Evolutionary conservation across 192 early-diverging fungal genomes (phyloP), one percentile per base, ranked within the genome.

Genomic region (Chytriomyces hyalinus): DNA sequence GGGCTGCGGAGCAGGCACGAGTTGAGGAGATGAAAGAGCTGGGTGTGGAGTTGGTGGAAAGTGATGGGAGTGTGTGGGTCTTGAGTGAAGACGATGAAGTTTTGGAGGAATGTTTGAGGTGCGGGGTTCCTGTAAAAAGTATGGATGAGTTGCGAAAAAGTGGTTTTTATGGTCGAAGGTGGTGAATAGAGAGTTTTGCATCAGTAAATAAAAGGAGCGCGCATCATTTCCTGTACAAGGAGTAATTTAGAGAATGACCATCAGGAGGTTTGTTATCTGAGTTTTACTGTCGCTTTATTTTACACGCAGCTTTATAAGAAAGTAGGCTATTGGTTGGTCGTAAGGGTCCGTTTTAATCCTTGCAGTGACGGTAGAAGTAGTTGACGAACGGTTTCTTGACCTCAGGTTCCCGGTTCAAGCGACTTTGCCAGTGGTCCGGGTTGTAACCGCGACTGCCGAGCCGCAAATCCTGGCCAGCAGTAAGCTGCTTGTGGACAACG

Each of bases 101-200:
- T 10, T 44, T 22, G n/a, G 53, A 62, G 20, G 71, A 73, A 43
- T 73, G 71, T 47, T 17, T n/a, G 43, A 7, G 71, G 36, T 73
- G 71, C 62, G 71, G 71, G 22, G 43, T 73, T 73, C 46, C 59
- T 17, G 71, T 73, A 11, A 61, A 63, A 44, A 62, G 20, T 62
- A 60, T 73, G 53, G 20, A 6, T 9, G 71, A 73, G 43, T 60
- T 73, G 60, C 45, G 71, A 26, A 73, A 47, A 44, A 57, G 49
- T 70, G 63, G 63, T 20, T 13, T 57, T 13, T 57, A 57, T 57
- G 15, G 15, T 57, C 20, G 15, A 20, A 57, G 15, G 53, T 13
- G 53, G 20, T n/a, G 53, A 57, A 57, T 13, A 20, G 15, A 57
- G 53, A 57, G 36, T 36, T 36, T 36, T 36, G 36, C 36, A 36